A percentile compares a stretch with the other conserved stretches of the same genome.
Conservation (phyloP, 2,329 filamentous ascomycete genomes). For the Botrytis tulipae region DNA sequence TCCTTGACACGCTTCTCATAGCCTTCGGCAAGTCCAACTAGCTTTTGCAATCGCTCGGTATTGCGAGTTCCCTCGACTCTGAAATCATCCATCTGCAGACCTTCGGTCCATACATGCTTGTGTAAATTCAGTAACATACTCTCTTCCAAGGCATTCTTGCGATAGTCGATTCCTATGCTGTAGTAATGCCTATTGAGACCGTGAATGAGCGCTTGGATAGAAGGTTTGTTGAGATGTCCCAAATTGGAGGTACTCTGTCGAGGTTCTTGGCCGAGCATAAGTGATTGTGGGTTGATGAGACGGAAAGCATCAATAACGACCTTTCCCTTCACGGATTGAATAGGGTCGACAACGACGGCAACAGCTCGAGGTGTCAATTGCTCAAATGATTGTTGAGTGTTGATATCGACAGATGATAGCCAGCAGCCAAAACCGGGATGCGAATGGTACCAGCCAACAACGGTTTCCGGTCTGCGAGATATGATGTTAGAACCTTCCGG, state of each 20-base stretch:
- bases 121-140: slow-evolving; percentile 99
- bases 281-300: slow-evolving; percentile 93
- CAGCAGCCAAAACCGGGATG: slow-evolving; percentile 99
- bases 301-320: slow-evolving; percentile 99
- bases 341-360: slow-evolving; percentile 95
- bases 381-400: slow-evolving; percentile 99
- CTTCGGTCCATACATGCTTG: slow-evolving; percentile 99
- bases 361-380: slow-evolving; percentile 95
- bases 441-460: slow-evolving; percentile 99
- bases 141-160: slow-evolving; percentile 95
- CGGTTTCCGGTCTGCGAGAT: slow-evolving; percentile 75
- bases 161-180: slow-evolving; percentile 96
- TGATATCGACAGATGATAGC: slow-evolving; percentile 98
- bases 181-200: slow-evolving; percentile 99
- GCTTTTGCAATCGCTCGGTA: slow-evolving; percentile 80
- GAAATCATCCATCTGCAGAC: slow-evolving; percentile 96
- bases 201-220: slow-evolving; percentile 98
- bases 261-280: slow-evolving; percentile 97
- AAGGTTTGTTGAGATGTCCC: slow-evolving; percentile 97
- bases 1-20: slow-evolving; percentile 99
- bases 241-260: slow-evolving; percentile 97
- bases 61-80: slow-evolving; percentile 78
- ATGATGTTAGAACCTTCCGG: slow-evolving; percentile 21
- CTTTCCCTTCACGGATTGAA: slow-evolving; percentile 99
- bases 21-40: slow-evolving; percentile 87